Evolutionary conservation across 345 rosid genomes (phyloP), one percentile per base, ranked within the genome.

Genomic region (Boechera divaricarpa): DNA sequence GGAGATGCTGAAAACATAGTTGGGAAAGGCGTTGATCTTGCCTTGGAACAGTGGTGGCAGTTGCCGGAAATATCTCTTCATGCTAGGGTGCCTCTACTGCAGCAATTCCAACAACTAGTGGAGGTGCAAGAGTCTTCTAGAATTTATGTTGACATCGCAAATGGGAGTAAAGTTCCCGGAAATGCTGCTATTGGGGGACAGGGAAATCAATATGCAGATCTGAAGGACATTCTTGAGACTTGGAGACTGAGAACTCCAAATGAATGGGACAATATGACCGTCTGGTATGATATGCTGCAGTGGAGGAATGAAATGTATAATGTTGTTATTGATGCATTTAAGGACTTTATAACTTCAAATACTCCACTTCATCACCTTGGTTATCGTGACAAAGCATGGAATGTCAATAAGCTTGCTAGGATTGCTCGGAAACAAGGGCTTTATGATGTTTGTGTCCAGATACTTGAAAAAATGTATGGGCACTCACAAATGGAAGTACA

Each of bases 221-320:
- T 94, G 32, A 94, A 94, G 74, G 98, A 94, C 75, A 94, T 94
- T 63, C 92, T 92, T 58, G 98, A 94, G 85, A 92, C 97, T 61
- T 94, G 98, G 98, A 92, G 98, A 77, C 86, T 92, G 55, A 83
- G 98, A 78, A 90, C 91, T 63, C 98, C 98, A 74, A 94, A 94
- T 84, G 90, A 92, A 72, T 94, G 97, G 97, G 98, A 94, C 87
- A 85, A 87, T 71, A 94, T 92, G 97, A 85, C 98, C 9, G 83
- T 90, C 65, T 94, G 98, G 98, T 92, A 85, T 86, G 98, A 94
- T 85, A 83, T 90, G 84, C 90, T 94, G 68, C 97, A 90, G 72
- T 94, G 98, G 98, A 89, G 98, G 80, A 94, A 94, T 79, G 98
- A 94, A 85, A 92, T 90, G 85, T 94, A 92, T 81, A 94, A 85